Evolutionary conservation across 768 basidiomycete genomes (phyloP), one percentile per base, ranked within the genome.

Genomic region (Psilocybe cyanescens): DNA sequence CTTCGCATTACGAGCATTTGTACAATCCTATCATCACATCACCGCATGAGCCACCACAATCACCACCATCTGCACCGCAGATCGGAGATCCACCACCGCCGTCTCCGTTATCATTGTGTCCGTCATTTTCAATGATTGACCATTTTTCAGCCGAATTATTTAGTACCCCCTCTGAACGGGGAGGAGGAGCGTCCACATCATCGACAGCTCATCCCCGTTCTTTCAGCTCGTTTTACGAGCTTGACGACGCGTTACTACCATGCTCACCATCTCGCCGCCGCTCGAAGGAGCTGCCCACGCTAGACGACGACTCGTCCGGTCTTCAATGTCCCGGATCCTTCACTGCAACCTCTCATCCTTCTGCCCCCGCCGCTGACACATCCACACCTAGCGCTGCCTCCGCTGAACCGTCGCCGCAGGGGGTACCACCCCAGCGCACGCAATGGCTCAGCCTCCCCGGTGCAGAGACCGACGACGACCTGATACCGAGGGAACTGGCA

Each of bases 401-500:
- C 24, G 24, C 24, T 24, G 24, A 24, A 24, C 24, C 24, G 24
- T 24, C 24, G 24, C 24, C 24, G 24, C 24, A 24, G 24, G 24
- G 24, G 24, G 24, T 46, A 65, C 7, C 58, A 54, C 47, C 62
- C 8, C 73, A 69, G 28, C 63, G 68, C 19, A 51, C 65, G 12
- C 65, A 69, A 0, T 60, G 73, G 35, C 65, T 75, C 11, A 69
- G 74, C 8, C 65, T 79, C 19, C 76, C 78, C 1, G 76, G 73
- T n/a, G 69, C 72, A 16, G 75, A 77, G 39, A 69, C 67, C 2
- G 73, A 76, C 48, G 77, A 78, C 46, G 69, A 74, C 46, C 65
- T 74, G 16, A 69, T 73, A 47, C 70, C 69, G 0, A 54, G 55
- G 2, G 70, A 72, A 11, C 65, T 71, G 47, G 71, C 69, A 4